These are phyloP conservation scores for Colletotrichum australisinense DNA, from an alignment of 2,329 filamentous ascomycete species.

Conservation along the genomic window DNA sequence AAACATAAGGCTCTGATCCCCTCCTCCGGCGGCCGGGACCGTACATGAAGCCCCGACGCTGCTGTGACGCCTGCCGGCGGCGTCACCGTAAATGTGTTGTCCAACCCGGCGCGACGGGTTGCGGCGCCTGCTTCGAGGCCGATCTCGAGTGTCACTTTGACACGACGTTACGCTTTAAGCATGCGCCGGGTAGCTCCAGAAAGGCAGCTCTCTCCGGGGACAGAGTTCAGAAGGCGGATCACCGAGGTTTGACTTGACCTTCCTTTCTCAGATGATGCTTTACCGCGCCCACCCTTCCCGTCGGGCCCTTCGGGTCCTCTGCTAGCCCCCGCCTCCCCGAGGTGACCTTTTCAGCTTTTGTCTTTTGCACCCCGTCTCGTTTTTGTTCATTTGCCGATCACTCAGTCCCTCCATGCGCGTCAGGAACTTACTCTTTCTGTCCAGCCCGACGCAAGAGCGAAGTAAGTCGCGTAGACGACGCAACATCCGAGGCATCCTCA, in stretches of 20 bases:
- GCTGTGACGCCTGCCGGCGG: conserved; percentile 30
- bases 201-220: background rate
- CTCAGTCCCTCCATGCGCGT: no score
- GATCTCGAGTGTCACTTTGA: conserved; percentile 27
- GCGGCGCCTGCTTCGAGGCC: conserved; percentile 26
- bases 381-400: background rate
- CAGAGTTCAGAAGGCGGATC: background rate
- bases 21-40: background rate
- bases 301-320: no score
- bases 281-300: background rate
- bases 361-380: background rate
- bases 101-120: conserved; percentile 20
- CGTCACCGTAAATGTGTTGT: conserved; percentile 31
- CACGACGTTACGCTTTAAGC: conserved; percentile 25
- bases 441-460: conserved; percentile 19
- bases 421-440: background rate
- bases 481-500: conserved; percentile 6
- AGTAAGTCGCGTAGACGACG: background rate
- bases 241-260: conserved; percentile 22
- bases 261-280: background rate
- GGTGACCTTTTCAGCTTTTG: background rate
- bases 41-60: conserved; percentile 29
- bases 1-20: no score
- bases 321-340: no score
- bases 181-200: conserved; percentile 20